Conservation (phyloP, 2,329 filamentous ascomycete species). For the Fonsecaea nubica region DNA sequence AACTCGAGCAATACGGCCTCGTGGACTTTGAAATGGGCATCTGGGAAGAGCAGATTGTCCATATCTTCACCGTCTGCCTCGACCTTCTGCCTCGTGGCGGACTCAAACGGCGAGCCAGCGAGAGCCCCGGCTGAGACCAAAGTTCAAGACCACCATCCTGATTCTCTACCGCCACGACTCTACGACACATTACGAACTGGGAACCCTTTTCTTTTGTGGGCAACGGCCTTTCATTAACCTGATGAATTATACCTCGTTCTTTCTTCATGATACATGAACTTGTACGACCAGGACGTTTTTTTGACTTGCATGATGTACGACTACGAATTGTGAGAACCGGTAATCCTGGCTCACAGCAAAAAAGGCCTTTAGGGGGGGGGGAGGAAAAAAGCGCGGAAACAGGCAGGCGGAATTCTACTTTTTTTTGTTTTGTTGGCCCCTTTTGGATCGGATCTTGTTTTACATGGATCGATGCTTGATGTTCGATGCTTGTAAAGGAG, state of each 20-base stretch:
- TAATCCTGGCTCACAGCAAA: conserved; percentile 24
- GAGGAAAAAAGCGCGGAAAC: neutral
- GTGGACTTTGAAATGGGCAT: conserved; percentile 98
- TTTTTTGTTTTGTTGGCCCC: conserved; percentile 1
- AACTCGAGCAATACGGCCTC: conserved; percentile 86
- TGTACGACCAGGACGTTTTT: conserved; percentile 35
- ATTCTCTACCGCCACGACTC: conserved; percentile 19
- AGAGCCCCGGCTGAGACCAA: conserved; percentile 17
- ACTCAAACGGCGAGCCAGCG: neutral
- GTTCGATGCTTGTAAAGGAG: conserved; percentile 4
- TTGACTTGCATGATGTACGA: conserved; percentile 33
- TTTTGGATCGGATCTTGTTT: neutral
- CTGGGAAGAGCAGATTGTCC: conserved; percentile 90
- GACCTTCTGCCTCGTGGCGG: conserved; percentile 27
- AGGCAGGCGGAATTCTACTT: conserved; percentile 11
- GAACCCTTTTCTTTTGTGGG: conserved; percentile 26
- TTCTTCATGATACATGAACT: conserved; percentile 34
- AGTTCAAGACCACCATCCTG: neutral
- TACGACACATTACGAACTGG: conserved; percentile 23
- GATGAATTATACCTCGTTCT: conserved; percentile 31
- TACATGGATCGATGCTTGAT: neutral
- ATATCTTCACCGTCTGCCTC: conserved; percentile 43
- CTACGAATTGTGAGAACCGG: conserved; percentile 25
- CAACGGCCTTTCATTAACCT: conserved; percentile 22
- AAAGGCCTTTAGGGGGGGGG: conserved; percentile 20